Conservation (phyloP, 2,329 filamentous ascomycete genomes). For the Paecilomyces dactylethromorphus region DNA sequence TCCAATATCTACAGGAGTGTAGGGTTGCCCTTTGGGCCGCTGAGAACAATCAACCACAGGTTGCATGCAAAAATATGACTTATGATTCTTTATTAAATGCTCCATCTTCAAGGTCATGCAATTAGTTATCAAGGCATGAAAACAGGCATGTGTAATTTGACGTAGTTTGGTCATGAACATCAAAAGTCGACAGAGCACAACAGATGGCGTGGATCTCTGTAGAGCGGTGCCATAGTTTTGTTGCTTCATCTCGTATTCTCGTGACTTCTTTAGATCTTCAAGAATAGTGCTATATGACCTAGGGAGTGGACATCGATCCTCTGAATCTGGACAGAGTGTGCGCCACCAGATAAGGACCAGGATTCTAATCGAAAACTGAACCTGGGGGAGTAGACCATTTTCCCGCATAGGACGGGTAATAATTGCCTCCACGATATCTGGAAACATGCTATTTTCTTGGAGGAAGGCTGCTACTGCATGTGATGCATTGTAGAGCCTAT, state of each 20-base stretch:
- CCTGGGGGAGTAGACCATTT: background rate
- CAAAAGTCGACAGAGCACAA: background rate
- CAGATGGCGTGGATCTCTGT: background rate
- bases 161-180: background rate
- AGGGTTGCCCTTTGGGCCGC: background rate
- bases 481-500: background rate
- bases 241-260: too few relatives aligned
- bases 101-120: background rate
- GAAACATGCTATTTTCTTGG: background rate
- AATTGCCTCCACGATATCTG: background rate
- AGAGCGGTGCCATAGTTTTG: background rate
- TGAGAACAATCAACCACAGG: background rate
- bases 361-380: background rate
- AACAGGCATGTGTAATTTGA: background rate
- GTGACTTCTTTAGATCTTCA: background rate
- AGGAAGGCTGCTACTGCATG: background rate
- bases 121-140: background rate
- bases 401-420: background rate
- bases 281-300: background rate
- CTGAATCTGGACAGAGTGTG: background rate
- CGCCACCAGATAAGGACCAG: background rate
- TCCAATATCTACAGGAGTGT: background rate
- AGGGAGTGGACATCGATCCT: background rate
- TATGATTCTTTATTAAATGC: background rate
- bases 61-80: background rate